These are phyloP conservation scores for Collybiopsis luxurians DNA, from an alignment of 768 basidiomycete genomes.

Conservation along the genomic window DNA sequence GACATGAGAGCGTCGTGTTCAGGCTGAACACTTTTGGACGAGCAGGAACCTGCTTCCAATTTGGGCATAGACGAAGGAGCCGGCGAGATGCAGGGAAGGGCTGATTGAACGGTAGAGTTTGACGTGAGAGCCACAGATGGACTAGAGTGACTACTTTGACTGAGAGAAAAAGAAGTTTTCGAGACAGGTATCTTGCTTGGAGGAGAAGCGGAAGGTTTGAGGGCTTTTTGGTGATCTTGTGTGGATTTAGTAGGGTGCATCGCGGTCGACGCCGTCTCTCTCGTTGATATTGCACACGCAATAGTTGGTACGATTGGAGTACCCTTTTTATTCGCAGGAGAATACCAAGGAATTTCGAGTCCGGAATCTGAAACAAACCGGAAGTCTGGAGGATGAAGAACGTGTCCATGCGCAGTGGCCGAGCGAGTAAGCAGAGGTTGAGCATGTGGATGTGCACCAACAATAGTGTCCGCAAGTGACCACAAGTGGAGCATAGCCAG, in stretches of 20 bases:
- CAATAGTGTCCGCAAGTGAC: neutral
- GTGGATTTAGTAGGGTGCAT: neutral
- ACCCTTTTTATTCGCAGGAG: neutral
- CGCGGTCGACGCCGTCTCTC: neutral
- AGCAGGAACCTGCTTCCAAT: too few relatives aligned
- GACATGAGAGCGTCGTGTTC: too few relatives aligned
- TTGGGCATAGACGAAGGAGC: too few relatives aligned
- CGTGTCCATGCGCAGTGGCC: neutral
- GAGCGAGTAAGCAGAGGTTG: neutral
- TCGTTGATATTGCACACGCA: neutral
- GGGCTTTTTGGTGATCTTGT: neutral
- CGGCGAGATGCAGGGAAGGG: neutral
- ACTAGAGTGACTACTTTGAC: neutral
- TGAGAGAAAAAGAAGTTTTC: neutral
- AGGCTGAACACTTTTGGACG: too few relatives aligned
- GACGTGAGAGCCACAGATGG: too few relatives aligned
- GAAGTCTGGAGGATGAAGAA: neutral
- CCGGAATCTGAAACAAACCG: neutral
- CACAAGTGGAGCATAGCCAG: neutral
- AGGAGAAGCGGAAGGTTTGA: neutral
- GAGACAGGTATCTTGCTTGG: neutral
- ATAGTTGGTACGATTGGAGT: neutral
- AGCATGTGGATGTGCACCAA: constrained; percentile 4
- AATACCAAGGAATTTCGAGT: neutral
- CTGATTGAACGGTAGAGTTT: too few relatives aligned